Base-by-base conservation (phyloP, 2,329 filamentous ascomycete genomes). In the Diaporthe sp. region DNA sequence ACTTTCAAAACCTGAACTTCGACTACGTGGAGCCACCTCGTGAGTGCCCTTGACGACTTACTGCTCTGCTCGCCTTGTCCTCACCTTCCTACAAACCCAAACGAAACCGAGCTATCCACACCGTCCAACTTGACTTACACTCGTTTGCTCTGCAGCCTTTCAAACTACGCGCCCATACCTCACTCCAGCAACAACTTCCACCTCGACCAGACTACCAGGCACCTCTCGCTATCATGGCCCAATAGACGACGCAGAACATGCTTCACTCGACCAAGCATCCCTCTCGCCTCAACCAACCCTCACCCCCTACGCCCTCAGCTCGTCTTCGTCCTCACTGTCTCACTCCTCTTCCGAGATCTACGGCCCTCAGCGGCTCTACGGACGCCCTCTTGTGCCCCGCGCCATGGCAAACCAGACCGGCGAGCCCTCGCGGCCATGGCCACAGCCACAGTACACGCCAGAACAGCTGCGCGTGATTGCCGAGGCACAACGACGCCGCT, bases 261-360 rank as follows among this genome's bases (percentile, higher is more conserved):
- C 76, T 75, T 77, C 79, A 74, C 76, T 80, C 76, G 79, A 76
- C 67, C 74, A 75, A 46, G 78, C 79, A 31, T 84, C 82, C 22
- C 77, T 80, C 37, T 84, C 84, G 25, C 81, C 85, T 22, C 84
- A 85, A 51, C 82, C 83, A 37, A 82, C 84, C 25, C 74, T 80
- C 77, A 76, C 82, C 42, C 83, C 82, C 10, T 83, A 80, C 78
- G 84, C 83, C 1, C 85, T 86, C 1, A 85, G 86, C 25, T 86
- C 85, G 46, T 84, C 84, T 13, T 82, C 83, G 42, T 79, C 82
- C 19, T 80, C 80, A 10, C 80, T 79, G 1, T 79, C 80, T 28
- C 78, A 82, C 42, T 85, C 86, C 46, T 79, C 82, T 39, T 77
- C 83, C 67, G 87, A 88, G 75, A 81, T 86, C 42, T 87, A 88